Evolutionary conservation across 2,329 filamentous ascomycete species (phyloP), one percentile per base, ranked within the genome.

Genomic region (Phialophora tarda): DNA sequence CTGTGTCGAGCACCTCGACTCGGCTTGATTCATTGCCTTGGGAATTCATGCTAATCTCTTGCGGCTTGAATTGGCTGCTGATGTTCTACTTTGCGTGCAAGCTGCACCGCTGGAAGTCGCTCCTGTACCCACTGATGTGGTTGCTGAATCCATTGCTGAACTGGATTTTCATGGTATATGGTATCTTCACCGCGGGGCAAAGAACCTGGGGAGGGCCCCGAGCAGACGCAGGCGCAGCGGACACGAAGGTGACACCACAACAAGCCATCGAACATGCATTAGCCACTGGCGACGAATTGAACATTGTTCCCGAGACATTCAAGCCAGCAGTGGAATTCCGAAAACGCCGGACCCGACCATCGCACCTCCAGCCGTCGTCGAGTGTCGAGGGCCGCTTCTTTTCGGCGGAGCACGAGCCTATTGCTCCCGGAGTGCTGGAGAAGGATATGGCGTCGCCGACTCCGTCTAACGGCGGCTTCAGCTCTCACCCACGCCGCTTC

Each of bases 161-260:
- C 79, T 98, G 94, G 94, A 86, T 92, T 65, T 98, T 98, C 81
- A 97, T 97, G 91, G 90, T 97, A 2, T 97, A 97, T 77, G 93
- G 93, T 53, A 96, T 97, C 72, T 95, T 96, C 78, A 97, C 94
- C 0, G 93, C 93, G 32, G 93, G 93, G 23, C 92, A 97, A 77
- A 86, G 94, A 71, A 98, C 94, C 1, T 99, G 95, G 94, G 94
- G 94, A 71, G 94, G 94, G 0, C 95, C 94, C 11, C 87, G 94
- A 74, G 93, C 92, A 1, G 94, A 98, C 78, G 93, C 93, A 0
- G 92, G 91, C 32, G 84, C 88, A 48, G 93, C 93, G 2, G 90
- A 96, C 76, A 82, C 84, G 12, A 82, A 87, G 66, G 95, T 89
- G 0, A 93, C 91, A 0, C 89, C 91, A 1, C 89, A 91, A 72